These are phyloP conservation scores for Colletotrichum sp. DNA, from an alignment of 2,329 filamentous ascomycete genomes.

Conservation along the genomic window DNA sequence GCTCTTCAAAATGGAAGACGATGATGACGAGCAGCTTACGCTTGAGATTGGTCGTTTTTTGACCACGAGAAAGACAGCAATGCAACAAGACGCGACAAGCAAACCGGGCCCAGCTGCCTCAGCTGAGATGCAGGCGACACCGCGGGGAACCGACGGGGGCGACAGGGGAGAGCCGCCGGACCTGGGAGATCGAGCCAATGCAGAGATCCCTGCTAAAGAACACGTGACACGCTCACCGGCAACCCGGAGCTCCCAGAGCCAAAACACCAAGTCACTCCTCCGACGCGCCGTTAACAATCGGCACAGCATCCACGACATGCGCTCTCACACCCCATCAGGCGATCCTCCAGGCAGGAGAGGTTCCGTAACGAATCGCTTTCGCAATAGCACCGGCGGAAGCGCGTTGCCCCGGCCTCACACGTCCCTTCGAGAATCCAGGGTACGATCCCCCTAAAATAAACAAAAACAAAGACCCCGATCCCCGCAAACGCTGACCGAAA, in stretches of 20 bases:
- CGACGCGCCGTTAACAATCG: slow-evolving; percentile 12
- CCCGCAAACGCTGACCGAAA: background rate
- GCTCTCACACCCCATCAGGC: slow-evolving; percentile 26
- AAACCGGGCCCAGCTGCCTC: background rate
- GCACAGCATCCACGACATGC: slow-evolving; percentile 34
- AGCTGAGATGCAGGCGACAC: background rate
- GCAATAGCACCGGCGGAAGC: slow-evolving; percentile 40
- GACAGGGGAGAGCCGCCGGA: background rate
- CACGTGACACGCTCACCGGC: slow-evolving; percentile 15
- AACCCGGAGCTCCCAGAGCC: background rate
- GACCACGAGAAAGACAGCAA: background rate
- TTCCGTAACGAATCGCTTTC: slow-evolving; percentile 35
- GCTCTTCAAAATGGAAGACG: background rate
- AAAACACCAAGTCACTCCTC: slow-evolving; percentile 19
- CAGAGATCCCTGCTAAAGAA: background rate
- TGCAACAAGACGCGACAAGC: background rate
- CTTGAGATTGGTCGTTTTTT: background rate
- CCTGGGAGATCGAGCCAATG: background rate
- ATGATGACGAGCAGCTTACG: background rate
- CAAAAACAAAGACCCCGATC: background rate
- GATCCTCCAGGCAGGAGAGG: slow-evolving; percentile 33
- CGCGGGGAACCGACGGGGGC: background rate
- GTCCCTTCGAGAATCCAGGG: slow-evolving; percentile 40
- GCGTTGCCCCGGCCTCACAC: slow-evolving; percentile 40
- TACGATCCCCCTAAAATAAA: slow-evolving; percentile 32